Evolutionary conservation across 257 asterid species (phyloP), one percentile per base, ranked within the genome.

Genomic region (Eustoma russellianum): DNA sequence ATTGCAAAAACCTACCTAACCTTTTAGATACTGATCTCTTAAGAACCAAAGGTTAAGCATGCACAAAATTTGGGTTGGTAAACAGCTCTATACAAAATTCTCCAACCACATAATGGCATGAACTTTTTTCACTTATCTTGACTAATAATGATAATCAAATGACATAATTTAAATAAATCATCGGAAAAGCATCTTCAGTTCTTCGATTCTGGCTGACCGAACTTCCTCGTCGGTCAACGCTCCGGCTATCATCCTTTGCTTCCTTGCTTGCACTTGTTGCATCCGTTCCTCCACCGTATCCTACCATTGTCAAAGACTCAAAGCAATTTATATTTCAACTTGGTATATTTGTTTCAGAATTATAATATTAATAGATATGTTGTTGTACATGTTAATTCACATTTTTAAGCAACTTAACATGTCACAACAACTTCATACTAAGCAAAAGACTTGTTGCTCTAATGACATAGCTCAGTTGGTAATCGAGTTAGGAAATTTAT

Each of bases 201-300:
- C 93, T 10, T 88, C 93, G 1, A 88, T 52, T 59, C 94, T 71
- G 7, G 86, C 77, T 0, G 86, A 78, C 47, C 94, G 81, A 66
- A 88, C 90, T 63, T 88, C 93, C 51, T 84, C 94, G 14, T 82
- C 93, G 24, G 94, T 84, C 4, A 88, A 55, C 1, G 93, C 96
- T 50, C 96, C 94, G 7, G 90, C 83, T 9, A 84, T 82, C 94
- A 82, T 74, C 41, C 83, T 70, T 53, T 82, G 91, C 70, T 88
- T 84, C 60, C 80, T 67, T 30, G 83, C 84, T 70, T 84, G 97
- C 9, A 88, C 95, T 69, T 80, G 88, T 33, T 82, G 94, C 78
- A 88, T 7, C 11, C 94, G 66, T 65, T 84, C 90, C 50, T 84
- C 94, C 33, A 88, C 88, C 0, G 93, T 82, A 9, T 76, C 86